These are phyloP conservation scores for Anisodus acutangulus DNA, from an alignment of 257 asterid species.

Conservation along the genomic window DNA sequence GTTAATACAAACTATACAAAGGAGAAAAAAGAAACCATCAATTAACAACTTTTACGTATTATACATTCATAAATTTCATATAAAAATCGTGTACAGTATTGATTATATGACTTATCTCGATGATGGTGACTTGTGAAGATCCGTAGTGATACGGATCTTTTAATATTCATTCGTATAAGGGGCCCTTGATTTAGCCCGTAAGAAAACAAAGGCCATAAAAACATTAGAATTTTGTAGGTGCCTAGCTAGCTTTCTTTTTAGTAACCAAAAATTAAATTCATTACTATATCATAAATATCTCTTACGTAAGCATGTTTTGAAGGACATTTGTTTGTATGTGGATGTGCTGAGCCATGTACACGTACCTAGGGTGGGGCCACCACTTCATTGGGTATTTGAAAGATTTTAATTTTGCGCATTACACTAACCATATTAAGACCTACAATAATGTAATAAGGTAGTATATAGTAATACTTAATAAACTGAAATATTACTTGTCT, in stretches of 20 bases:
- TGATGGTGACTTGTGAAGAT: constrained; percentile 19
- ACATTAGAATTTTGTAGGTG: background rate
- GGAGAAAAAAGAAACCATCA: background rate
- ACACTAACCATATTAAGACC: background rate
- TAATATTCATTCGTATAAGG: constrained; percentile 21
- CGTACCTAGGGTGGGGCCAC: background rate
- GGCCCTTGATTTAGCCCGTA: constrained; percentile 16
- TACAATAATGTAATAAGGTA: background rate
- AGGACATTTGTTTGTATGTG: background rate
- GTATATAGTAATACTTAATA: no score
- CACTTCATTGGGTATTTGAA: no score
- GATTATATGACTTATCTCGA: background rate
- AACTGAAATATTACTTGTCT: no score
- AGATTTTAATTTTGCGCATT: background rate
- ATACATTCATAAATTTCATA: background rate
- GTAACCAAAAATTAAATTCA: background rate
- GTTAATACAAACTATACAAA: background rate
- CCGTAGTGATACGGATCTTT: background rate
- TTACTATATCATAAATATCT: background rate
- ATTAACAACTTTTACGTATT: background rate
- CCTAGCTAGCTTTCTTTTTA: background rate
- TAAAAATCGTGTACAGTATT: background rate
- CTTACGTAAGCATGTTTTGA: background rate
- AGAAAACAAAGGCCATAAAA: background rate
- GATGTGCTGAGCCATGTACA: constrained; percentile 11